Evolutionary conservation across 495 filamentous ascomycete species (phyloP).

Genomic region (Geoglossum glabrum): DNA sequence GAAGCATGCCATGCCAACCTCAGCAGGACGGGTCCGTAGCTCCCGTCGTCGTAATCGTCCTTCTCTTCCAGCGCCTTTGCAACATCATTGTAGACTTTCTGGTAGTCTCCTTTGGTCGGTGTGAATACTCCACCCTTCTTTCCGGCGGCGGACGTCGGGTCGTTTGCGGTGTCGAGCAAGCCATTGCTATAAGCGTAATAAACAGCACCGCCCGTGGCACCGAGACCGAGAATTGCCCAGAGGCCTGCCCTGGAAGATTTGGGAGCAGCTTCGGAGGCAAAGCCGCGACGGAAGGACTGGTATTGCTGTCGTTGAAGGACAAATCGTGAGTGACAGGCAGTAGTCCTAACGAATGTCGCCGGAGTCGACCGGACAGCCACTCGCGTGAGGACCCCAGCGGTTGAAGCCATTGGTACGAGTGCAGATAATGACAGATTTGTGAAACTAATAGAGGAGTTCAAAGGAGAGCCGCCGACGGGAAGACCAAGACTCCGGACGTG

Average conservation of each 20-base stretch:
- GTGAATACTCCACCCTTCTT: slow-evolving; percentile 37
- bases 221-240: slow-evolving; percentile 34
- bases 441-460: no score
- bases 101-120: slow-evolving; percentile 74
- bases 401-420: slow-evolving; percentile 27
- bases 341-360: slow-evolving; percentile 25
- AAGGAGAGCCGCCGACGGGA: no score
- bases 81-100: slow-evolving; percentile 85
- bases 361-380: slow-evolving; percentile 30
- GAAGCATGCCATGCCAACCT: slow-evolving; percentile 43
- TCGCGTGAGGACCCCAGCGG: slow-evolving; percentile 30
- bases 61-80: slow-evolving; percentile 62
- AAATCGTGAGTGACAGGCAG: slow-evolving; percentile 34
- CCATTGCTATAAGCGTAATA: slow-evolving; percentile 39
- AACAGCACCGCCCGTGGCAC: slow-evolving; percentile 41
- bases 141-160: slow-evolving; percentile 9
- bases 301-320: slow-evolving; percentile 36
- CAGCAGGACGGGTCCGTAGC: slow-evolving; percentile 77
- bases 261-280: slow-evolving; percentile 44
- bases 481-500: no score
- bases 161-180: slow-evolving; percentile 12
- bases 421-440: no score
- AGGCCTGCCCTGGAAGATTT: slow-evolving; percentile 30
- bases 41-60: slow-evolving; percentile 91
- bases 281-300: slow-evolving; percentile 51